Base-by-base conservation (phyloP, 495 filamentous ascomycete species). In the Parachaetomium inaequale region DNA sequence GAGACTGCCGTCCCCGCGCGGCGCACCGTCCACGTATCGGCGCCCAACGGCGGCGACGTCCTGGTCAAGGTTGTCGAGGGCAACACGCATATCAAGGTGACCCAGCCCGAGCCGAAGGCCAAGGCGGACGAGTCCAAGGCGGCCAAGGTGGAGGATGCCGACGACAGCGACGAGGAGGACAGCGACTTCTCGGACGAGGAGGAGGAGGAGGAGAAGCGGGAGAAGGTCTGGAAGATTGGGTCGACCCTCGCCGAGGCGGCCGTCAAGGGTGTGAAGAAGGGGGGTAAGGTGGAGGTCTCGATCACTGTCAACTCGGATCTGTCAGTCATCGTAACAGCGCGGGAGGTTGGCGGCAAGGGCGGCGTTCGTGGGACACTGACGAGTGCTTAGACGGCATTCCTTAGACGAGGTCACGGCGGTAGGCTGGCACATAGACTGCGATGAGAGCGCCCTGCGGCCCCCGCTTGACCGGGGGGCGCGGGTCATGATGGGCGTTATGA, bases 1-100 rank as follows among this genome's bases (percentile, higher is more conserved):
- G 90, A 96, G 74, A 98, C 95, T 2, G 91, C 93, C 29, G 88
- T 95, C 10, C 94, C 94, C 17, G 92, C 90, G 23, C 87, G 94
- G 62, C 84, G 93, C 62, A 88, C 88, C 14, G 86, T 91, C 19
- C 84, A 90, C 64, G 85, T 98, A 66, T 75, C 79, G 34, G 86
- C 83, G 2, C 87, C 90, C 51, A 84, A 86, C 21, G 93, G 92
- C 56, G 94, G 93, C 32, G 87, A 94, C 65, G 90, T 97, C 2
- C 75, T 98, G 10, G 78, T 98, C 67, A 88, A 88, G 72, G 78
- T 98, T 42, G 89, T 87, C 64, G 94, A 98, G 78, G 95, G 91
- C 67, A 80, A 79, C 55, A 85, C 89, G 28, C 86, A 93, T 67
- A 97, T 98, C 81, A 92, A 93, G 75, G 85, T 96, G 64, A 91